A percentile compares a stretch with the other conserved stretches of the same genome.
These are phyloP conservation scores for Sporothrix schenckii DNA, from an alignment of 2,329 filamentous ascomycete species.

Conservation along the genomic window DNA sequence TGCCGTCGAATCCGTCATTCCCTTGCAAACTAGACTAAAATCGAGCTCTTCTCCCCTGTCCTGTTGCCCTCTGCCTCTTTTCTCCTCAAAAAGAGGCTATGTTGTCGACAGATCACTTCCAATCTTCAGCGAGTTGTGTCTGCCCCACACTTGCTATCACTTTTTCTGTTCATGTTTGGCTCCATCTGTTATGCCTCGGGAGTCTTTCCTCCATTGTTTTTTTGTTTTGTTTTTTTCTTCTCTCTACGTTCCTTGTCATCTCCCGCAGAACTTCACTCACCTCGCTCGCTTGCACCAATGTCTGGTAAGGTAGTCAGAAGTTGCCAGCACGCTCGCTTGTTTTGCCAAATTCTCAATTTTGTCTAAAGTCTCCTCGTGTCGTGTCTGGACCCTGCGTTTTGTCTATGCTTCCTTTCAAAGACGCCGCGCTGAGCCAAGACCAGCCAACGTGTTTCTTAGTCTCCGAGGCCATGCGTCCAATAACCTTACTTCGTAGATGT, in stretches of 20 bases:
- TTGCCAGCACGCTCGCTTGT: slow-evolving; percentile 6
- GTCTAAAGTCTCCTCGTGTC: background rate
- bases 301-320: no score
- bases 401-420: no score
- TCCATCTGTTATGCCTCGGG: background rate
- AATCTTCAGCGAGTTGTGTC: slow-evolving; percentile 12
- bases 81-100: slow-evolving; percentile 11
- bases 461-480: background rate
- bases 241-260: background rate
- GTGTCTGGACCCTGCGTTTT: no score
- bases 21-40: slow-evolving; percentile 9
- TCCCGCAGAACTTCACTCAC: no score
- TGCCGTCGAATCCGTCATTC: background rate
- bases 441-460: slow-evolving; percentile 16
- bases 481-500: background rate
- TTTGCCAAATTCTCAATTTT: background rate
- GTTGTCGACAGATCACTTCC: slow-evolving; percentile 11
- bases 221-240: background rate
- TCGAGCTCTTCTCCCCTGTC: background rate
- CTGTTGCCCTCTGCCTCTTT: no score
- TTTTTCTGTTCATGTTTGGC: background rate
- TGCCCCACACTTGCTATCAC: background rate
- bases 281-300: no score
- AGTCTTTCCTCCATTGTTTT: background rate
- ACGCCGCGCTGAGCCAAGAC: slow-evolving; percentile 5